Evolutionary conservation across 257 asterid genomes (phyloP).

Genomic region (Anisodus acutangulus): DNA sequence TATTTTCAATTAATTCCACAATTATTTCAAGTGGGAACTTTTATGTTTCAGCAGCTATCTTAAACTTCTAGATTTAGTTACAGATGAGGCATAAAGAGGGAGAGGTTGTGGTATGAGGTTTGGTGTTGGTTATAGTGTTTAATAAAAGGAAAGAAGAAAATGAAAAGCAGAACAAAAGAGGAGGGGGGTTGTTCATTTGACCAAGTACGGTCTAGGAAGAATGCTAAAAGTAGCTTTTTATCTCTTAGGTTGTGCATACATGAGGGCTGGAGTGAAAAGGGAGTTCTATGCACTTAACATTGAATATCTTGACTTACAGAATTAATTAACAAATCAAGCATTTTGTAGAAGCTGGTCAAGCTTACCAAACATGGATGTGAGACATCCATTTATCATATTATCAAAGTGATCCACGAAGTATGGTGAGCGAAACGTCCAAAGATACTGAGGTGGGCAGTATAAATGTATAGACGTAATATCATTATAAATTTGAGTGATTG

Average conservation of each 20-base stretch:
- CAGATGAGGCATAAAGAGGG: background rate
- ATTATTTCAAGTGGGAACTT: background rate
- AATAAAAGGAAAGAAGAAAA: background rate
- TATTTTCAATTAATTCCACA: background rate
- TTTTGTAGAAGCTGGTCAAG: background rate
- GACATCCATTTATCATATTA: constrained; percentile 1
- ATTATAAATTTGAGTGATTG: background rate
- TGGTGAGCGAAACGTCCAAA: background rate
- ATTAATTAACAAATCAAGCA: background rate
- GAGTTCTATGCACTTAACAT: background rate
- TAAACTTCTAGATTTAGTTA: background rate
- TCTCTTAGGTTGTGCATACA: background rate
- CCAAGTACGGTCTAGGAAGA: background rate
- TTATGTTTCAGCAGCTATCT: background rate
- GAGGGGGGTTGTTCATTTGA: background rate
- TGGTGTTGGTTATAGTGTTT: background rate
- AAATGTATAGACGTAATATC: background rate
- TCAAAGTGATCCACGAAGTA: constrained; percentile 17
- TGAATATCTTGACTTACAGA: background rate
- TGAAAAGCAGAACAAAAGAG: background rate
- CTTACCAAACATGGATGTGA: background rate
- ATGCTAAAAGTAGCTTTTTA: background rate
- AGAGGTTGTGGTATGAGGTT: background rate
- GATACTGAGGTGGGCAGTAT: background rate
- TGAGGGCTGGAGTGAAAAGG: background rate